These are phyloP conservation scores for Micractinium conductrix DNA, from an alignment of 139 green algal species.

Conservation along the genomic window DNA sequence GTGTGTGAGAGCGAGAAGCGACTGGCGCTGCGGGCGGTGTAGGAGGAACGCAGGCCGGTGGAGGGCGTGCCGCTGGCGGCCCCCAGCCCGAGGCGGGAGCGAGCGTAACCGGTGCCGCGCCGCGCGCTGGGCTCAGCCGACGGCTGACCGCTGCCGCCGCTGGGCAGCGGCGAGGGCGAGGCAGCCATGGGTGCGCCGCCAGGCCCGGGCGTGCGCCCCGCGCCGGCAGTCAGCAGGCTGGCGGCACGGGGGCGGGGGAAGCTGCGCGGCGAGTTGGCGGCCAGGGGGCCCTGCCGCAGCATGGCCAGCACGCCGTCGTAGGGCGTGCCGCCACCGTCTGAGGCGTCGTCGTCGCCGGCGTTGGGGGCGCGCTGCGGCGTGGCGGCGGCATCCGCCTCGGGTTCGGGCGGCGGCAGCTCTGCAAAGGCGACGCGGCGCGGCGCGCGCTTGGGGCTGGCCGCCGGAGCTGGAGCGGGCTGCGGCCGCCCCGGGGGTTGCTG, in stretches of 20 bases:
- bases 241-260: constrained; percentile 7
- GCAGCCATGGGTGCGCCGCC: background rate
- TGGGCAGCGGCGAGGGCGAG: background rate
- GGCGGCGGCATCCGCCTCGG: background rate
- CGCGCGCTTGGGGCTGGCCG: background rate
- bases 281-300: constrained; percentile 38
- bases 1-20: constrained; percentile 28
- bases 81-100: background rate
- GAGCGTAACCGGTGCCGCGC: background rate
- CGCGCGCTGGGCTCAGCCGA: background rate
- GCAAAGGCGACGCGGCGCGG: constrained; percentile 14
- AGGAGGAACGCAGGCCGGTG: background rate
- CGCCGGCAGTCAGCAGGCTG: background rate
- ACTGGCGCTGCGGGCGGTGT: background rate
- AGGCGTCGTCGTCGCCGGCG: background rate
- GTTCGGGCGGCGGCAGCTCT: background rate
- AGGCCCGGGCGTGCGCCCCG: background rate
- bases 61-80: background rate
- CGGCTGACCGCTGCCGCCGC: background rate
- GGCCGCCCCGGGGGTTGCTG: background rate
- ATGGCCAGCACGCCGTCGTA: constrained; percentile 47
- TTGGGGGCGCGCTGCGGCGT: background rate
- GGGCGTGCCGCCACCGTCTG: constrained; percentile 10
- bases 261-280: constrained; percentile 6
- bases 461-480: background rate